Base-by-base conservation (phyloP, 768 basidiomycete genomes). In the Lactifluus echinatus region DNA sequence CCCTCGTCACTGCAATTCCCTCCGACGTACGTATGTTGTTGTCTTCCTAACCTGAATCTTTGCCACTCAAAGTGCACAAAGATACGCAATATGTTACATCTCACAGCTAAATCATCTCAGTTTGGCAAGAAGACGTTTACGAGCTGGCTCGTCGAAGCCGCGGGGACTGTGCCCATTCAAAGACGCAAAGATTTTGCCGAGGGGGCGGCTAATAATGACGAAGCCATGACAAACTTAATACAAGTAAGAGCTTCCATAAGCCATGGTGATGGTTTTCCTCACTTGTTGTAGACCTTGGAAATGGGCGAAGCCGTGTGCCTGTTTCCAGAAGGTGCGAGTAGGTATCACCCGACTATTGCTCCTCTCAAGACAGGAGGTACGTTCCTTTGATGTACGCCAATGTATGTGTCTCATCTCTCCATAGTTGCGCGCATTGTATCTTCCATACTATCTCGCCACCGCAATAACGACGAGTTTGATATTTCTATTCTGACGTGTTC, bases 71-170 rank as follows among this genome's bases (percentile, higher is more conserved):
- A 34, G 28, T 42, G 37, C 31, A 15, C 26, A 10, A 66, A 89
- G 87, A 79, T 76, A 62, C 86, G 91, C 29, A 83, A 84, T 63
- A 82, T 91, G 76, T 70, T 94, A 5, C 83, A 91, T 12, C 72
- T 94, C 40, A 94, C 92, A 0, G 92, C 92, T 11, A 94, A 94
- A 67, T 79, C 89, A 39, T 89, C 91, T 0, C 86, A 87, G 63
- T 94, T 94, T 64, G 88, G 89, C 2, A 83, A 78, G 42, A 79
- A 69, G 62, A 93, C 89, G 2, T 90, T 94, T 69, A 90, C 87
- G 8, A 89, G 86, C 60, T 93, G 92, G 91, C 77, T 94, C 19
- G 90, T 94, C 49, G 89, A 93, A 68, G 83, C 84, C 17, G 87
- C 87, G 10, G 93, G 92, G 12, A 92, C 93, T 1, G 79, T 94